Evolutionary conservation across 2,329 filamentous ascomycete genomes (phyloP).

Genomic region (Apiospora kogelbergensis): DNA sequence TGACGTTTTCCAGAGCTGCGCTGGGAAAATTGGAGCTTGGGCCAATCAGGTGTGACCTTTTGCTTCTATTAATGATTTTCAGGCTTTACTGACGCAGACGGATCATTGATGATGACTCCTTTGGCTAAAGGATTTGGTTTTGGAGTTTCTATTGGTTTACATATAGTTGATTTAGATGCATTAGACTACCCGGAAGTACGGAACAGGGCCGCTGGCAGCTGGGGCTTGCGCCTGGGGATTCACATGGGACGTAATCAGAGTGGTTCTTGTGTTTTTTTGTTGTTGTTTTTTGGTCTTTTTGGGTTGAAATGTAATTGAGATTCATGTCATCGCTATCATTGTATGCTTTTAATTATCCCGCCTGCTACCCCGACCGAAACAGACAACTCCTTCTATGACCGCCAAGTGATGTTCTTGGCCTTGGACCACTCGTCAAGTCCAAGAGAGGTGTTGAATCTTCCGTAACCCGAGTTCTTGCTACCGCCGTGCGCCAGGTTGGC

Average conservation of each 20-base stretch:
- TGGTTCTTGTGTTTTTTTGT: too few species aligned
- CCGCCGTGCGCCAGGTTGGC: conserved; percentile 42
- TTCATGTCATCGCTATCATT: not conserved
- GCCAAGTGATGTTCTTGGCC: conserved; percentile 34
- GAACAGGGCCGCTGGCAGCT: not conserved
- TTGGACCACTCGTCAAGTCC: conserved; percentile 33
- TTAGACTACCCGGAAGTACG: not conserved
- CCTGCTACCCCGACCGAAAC: not conserved
- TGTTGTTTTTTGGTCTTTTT: too few species aligned
- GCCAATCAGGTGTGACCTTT: not conserved
- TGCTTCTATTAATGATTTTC: too few species aligned
- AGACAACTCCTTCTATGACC: not conserved
- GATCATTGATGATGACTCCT: too few species aligned
- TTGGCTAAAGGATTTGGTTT: too few species aligned
- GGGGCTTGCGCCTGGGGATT: not conserved
- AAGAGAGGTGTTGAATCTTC: conserved; percentile 36
- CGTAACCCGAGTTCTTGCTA: conserved; percentile 41
- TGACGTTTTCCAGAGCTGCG: conserved; percentile 21
- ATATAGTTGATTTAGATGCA: too few species aligned
- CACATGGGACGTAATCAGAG: not conserved
- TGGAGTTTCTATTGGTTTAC: too few species aligned
- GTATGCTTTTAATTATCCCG: not conserved
- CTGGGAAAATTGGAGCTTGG: conserved; percentile 9
- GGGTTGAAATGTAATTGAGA: not conserved
- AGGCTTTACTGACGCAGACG: too few species aligned